These are phyloP conservation scores for Whalleya microplaca DNA, from an alignment of 2,329 filamentous ascomycete species.

Conservation along the genomic window DNA sequence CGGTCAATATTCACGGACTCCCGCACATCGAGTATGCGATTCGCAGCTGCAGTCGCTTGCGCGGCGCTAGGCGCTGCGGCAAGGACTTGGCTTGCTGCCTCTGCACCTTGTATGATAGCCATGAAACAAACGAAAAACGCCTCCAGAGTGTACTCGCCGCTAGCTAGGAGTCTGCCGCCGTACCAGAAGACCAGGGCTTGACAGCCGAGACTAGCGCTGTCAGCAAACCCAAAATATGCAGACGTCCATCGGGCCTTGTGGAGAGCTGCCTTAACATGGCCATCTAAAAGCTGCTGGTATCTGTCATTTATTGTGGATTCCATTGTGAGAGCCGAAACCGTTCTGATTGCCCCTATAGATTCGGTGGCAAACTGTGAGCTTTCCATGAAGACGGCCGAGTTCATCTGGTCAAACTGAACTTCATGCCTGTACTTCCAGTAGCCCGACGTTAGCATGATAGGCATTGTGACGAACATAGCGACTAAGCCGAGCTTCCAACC, in stretches of 20 bases:
- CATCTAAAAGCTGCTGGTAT: slow-evolving; percentile 59
- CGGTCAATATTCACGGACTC: slow-evolving; percentile 34
- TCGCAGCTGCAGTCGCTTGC: slow-evolving; percentile 57
- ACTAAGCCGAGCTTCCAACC: slow-evolving; percentile 76
- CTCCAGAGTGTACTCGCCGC: slow-evolving; percentile 47
- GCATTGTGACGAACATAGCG: slow-evolving; percentile 59
- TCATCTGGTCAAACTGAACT: slow-evolving; percentile 66
- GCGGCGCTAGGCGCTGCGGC: slow-evolving; percentile 64
- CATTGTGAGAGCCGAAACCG: slow-evolving; percentile 68
- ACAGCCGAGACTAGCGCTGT: slow-evolving; percentile 64
- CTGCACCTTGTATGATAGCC: slow-evolving; percentile 66
- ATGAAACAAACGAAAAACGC: slow-evolving; percentile 61
- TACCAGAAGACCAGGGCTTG: slow-evolving; percentile 67
- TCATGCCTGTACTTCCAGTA: slow-evolving; percentile 58
- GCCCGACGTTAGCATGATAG: slow-evolving; percentile 47
- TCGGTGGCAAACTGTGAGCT: slow-evolving; percentile 75
- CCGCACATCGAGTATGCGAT: slow-evolving; percentile 57
- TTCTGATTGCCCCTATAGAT: slow-evolving; percentile 71
- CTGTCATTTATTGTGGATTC: slow-evolving; percentile 65
- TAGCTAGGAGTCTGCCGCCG: slow-evolving; percentile 58
- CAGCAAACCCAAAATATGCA: slow-evolving; percentile 66
- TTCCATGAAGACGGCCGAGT: slow-evolving; percentile 65
- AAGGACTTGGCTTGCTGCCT: slow-evolving; percentile 66
- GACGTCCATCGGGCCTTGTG: slow-evolving; percentile 63
- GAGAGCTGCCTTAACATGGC: slow-evolving; percentile 61